A percentile compares a stretch with the other conserved stretches of the same genome.
phyloP scores from a whole-genome alignment of 2,329 filamentous ascomycete species.

The Rosellinia necatrix region DNA sequence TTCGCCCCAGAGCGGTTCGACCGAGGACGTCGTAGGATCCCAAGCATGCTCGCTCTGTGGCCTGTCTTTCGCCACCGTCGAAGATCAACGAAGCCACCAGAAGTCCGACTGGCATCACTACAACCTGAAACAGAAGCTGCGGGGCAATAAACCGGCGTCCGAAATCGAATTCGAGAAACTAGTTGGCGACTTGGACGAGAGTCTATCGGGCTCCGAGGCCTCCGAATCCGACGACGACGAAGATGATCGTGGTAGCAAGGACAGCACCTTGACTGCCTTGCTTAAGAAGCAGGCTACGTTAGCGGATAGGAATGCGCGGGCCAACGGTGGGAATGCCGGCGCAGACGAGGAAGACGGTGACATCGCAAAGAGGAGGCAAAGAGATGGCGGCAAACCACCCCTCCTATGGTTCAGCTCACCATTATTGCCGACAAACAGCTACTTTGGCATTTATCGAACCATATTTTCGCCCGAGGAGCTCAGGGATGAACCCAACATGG shows the following conservation, averaged over 20 bases:
- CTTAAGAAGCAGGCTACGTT: slow-evolving; percentile 83
- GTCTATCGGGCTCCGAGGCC: slow-evolving; percentile 84
- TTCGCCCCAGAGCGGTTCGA: slow-evolving; percentile 28
- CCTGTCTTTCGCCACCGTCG: slow-evolving; percentile 70
- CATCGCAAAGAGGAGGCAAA: slow-evolving; percentile 52
- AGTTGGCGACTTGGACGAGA: slow-evolving; percentile 85
- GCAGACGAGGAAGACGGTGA: slow-evolving; percentile 58
- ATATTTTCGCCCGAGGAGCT: slow-evolving; percentile 77
- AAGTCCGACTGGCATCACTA: slow-evolving; percentile 92
- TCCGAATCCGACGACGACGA: slow-evolving; percentile 67
- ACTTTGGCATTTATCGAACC: slow-evolving; percentile 83
- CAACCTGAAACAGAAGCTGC: slow-evolving; percentile 90
- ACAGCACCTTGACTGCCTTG: slow-evolving; percentile 74
- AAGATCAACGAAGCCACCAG: slow-evolving; percentile 83
- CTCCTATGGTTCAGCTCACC: slow-evolving; percentile 85
- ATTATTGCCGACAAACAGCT: slow-evolving; percentile 74
- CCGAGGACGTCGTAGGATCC: slow-evolving; percentile 58
- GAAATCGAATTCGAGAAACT: slow-evolving; percentile 87
- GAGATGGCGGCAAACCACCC: slow-evolving; percentile 69
- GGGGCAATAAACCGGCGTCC: slow-evolving; percentile 71
- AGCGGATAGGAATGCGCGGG: slow-evolving; percentile 49
- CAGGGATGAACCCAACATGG: slow-evolving; percentile 62
- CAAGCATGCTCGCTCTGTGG: slow-evolving; percentile 83
- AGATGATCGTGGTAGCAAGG: slow-evolving; percentile 54
- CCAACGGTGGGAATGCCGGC: slow-evolving; percentile 48